Conservation (phyloP, 164 flowering plant genomes). For the Liquidambar formosana region DNA sequence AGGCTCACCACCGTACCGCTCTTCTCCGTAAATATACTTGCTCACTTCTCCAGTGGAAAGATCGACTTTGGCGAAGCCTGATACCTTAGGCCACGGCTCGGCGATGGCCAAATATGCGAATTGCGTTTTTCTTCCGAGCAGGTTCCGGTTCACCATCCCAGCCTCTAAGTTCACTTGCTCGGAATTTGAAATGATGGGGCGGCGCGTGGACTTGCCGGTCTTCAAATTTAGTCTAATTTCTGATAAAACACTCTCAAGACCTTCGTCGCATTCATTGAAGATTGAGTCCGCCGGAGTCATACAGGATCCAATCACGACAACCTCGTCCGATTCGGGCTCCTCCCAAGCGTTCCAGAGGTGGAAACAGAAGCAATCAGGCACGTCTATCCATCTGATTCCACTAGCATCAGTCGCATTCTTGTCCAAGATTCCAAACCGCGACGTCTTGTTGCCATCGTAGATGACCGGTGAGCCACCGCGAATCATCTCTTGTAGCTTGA, state of each 20-base stretch:
- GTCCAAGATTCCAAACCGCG: conserved; percentile 6
- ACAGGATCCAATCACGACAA: conserved; percentile 21
- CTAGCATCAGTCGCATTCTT: neutral
- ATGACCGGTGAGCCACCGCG: conserved; percentile 17
- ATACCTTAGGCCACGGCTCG: conserved; percentile 27
- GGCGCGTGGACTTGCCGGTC: conserved; percentile 18
- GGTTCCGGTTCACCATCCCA: conserved; percentile 23
- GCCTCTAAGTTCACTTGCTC: conserved; percentile 22
- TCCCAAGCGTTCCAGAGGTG: conserved; percentile 24
- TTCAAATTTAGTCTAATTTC: conserved; percentile 16
- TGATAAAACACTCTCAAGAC: conserved; percentile 8
- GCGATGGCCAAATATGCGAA: conserved; percentile 22
- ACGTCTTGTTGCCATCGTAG: conserved; percentile 2
- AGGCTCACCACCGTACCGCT: conserved; percentile 22
- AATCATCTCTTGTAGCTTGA: conserved; percentile 17
- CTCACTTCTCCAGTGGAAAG: conserved; percentile 10
- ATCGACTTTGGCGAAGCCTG: conserved; percentile 26
- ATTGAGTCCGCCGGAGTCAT: conserved; percentile 24
- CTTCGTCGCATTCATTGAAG: conserved; percentile 18
- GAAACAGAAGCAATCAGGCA: conserved; percentile 17
- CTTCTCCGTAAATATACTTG: conserved; percentile 14
- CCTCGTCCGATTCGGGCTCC: conserved; percentile 13
- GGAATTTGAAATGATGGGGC: neutral
- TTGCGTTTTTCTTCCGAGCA: conserved; percentile 15
- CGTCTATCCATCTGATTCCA: conserved; percentile 13